Evolutionary conservation across 805 yeast genomes (phyloP).

Genomic region (Candida ascalaphidarum): DNA sequence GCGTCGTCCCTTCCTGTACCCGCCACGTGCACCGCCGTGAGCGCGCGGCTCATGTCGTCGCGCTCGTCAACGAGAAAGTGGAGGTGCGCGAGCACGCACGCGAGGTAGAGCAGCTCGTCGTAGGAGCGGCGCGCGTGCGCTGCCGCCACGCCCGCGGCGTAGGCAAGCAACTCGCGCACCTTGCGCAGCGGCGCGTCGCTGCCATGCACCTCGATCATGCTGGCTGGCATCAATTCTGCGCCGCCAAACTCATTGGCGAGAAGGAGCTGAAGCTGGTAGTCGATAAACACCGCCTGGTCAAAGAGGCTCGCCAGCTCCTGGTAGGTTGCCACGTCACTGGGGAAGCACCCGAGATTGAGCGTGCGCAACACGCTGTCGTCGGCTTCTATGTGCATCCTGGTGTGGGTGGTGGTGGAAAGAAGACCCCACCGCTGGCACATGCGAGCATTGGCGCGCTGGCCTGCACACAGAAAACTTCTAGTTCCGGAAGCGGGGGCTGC

Average conservation of each 20-base stretch:
- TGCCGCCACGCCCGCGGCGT: slow-evolving; percentile 15
- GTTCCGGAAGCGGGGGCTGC: too few relatives aligned
- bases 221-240: slow-evolving; percentile 11
- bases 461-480: too few relatives aligned
- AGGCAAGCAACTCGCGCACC: slow-evolving; percentile 16
- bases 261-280: slow-evolving; percentile 26
- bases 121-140: slow-evolving; percentile 17
- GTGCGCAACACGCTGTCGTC: slow-evolving; percentile 16
- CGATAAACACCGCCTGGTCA: slow-evolving; percentile 26
- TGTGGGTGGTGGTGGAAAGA: too few relatives aligned
- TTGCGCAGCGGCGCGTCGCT: slow-evolving; percentile 9
- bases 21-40: slow-evolving; percentile 5
- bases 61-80: slow-evolving; percentile 17
- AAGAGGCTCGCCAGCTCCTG: slow-evolving; percentile 25
- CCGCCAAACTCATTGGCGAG: slow-evolving; percentile 21
- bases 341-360: slow-evolving; percentile 29
- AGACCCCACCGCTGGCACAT: too few relatives aligned
- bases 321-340: slow-evolving; percentile 21
- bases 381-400: too few relatives aligned
- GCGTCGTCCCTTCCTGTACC: too few relatives aligned
- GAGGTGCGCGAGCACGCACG: slow-evolving; percentile 26
- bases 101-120: slow-evolving; percentile 24
- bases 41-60: slow-evolving; percentile 10
- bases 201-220: slow-evolving; percentile 3
- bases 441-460: too few relatives aligned